phyloP scores from a whole-genome alignment of 176 grass and related monocot species.

The Panicum miliaceum region DNA sequence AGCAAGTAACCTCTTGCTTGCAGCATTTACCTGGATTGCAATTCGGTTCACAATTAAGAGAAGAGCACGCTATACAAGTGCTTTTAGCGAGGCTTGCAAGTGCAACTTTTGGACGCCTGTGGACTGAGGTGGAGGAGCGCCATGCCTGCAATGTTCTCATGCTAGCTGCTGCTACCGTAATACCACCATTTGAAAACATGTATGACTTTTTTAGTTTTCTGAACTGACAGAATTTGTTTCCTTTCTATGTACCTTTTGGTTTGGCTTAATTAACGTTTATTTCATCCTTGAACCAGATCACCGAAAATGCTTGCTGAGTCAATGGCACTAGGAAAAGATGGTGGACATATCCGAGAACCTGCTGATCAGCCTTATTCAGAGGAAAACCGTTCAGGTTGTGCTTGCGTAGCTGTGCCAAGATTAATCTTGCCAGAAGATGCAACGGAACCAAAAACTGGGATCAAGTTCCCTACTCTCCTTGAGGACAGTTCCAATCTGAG shows the following conservation, averaged over 20 bases:
- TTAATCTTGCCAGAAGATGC: conserved; percentile 59
- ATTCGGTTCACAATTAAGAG: conserved; percentile 53
- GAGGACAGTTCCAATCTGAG: conserved; percentile 66
- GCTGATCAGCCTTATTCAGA: conserved; percentile 44
- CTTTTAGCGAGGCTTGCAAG: conserved; percentile 65
- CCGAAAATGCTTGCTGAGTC: conserved; percentile 75
- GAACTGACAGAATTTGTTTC: neutral
- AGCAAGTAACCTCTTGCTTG: conserved; percentile 52
- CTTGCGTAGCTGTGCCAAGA: conserved; percentile 64
- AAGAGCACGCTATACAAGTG: conserved; percentile 59
- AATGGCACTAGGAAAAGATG: conserved; percentile 55
- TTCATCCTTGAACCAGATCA: conserved; percentile 52
- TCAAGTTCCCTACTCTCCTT: conserved; percentile 83
- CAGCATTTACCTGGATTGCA: conserved; percentile 55
- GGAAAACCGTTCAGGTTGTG: conserved; percentile 51
- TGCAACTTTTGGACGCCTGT: conserved; percentile 59
- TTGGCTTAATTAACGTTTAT: conserved; percentile 38
- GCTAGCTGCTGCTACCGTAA: conserved; percentile 59
- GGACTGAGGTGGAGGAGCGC: conserved; percentile 56
- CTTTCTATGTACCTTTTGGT: neutral
- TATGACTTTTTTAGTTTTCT: conserved; percentile 42
- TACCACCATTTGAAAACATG: conserved; percentile 90
- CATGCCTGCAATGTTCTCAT: conserved; percentile 68
- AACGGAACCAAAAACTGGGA: conserved; percentile 83
- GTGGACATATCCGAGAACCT: conserved; percentile 35